Conservation (phyloP, 331 rosid species). For the Malus hybrid region DNA sequence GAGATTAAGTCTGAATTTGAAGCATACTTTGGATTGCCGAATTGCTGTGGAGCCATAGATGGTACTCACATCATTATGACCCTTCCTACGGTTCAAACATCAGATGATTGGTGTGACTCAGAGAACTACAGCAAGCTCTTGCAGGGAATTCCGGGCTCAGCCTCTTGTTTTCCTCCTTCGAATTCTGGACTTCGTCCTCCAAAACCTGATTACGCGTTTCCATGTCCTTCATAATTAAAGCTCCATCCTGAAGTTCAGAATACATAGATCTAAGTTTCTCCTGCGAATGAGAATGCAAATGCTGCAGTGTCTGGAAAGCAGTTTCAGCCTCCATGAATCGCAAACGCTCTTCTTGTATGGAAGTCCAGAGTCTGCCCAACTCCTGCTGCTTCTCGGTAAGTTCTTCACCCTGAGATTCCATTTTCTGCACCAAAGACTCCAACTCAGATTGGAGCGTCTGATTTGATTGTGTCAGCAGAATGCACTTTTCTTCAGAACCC, state of each 20-base stretch:
- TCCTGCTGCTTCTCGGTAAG: slow-evolving; percentile 82
- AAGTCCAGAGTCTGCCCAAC: slow-evolving; percentile 73
- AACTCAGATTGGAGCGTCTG: slow-evolving; percentile 65
- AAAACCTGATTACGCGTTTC: slow-evolving; percentile 52
- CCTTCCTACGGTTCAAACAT: slow-evolving; percentile 82
- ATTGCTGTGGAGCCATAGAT: slow-evolving; percentile 90
- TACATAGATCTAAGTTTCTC: slow-evolving; percentile 75
- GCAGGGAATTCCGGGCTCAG: slow-evolving; percentile 69
- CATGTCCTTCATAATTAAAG: slow-evolving; percentile 43
- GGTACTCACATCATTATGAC: slow-evolving; percentile 92
- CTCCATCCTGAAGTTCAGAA: slow-evolving; percentile 48
- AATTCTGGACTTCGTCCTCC: slow-evolving; percentile 55
- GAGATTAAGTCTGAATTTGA: slow-evolving; percentile 64
- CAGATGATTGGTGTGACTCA: slow-evolving; percentile 87
- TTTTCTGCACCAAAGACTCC: slow-evolving; percentile 51
- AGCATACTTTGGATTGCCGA: slow-evolving; percentile 53
- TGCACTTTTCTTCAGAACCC: slow-evolving; percentile 59
- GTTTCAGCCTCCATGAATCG: slow-evolving; percentile 78
- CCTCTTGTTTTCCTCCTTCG: slow-evolving; percentile 61
- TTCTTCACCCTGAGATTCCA: slow-evolving; percentile 76
- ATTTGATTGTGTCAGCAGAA: slow-evolving; percentile 62
- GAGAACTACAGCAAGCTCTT: slow-evolving; percentile 90
- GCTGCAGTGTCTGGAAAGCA: slow-evolving; percentile 85
- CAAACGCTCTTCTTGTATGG: slow-evolving; percentile 74
- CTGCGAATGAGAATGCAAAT: slow-evolving; percentile 79